phyloP scores from a whole-genome alignment of 257 asterid genomes.

The Ajuga chamaepitys region DNA sequence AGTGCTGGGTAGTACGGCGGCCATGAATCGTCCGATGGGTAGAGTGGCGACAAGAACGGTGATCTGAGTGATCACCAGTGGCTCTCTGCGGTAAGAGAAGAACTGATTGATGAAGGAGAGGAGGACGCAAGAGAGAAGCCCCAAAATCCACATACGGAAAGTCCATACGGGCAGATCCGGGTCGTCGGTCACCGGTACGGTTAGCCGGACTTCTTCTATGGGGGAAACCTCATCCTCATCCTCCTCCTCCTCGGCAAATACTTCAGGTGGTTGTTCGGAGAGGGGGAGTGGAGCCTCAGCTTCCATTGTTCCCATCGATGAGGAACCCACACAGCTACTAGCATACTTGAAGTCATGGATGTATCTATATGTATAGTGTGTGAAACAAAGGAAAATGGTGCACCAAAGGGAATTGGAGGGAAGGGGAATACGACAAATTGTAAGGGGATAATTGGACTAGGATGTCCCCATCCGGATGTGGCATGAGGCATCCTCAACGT shows the following conservation, averaged over 20 bases:
- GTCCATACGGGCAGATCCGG: constrained; percentile 75
- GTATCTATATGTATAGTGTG: too few species aligned
- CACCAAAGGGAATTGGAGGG: too few species aligned
- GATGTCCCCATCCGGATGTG: too few species aligned
- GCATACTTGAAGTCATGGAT: too few species aligned
- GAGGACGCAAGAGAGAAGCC: constrained; percentile 53
- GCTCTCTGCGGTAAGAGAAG: constrained; percentile 58
- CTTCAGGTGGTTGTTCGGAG: constrained; percentile 11
- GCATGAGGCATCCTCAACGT: too few species aligned
- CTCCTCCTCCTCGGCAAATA: not conserved
- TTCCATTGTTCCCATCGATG: constrained; percentile 19
- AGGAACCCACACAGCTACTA: too few species aligned
- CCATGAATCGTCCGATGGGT: constrained; percentile 77
- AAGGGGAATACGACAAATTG: too few species aligned
- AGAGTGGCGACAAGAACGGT: constrained; percentile 59
- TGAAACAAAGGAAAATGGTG: too few species aligned
- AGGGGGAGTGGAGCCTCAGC: constrained; percentile 11
- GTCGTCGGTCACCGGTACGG: constrained; percentile 64
- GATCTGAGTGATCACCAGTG: constrained; percentile 59
- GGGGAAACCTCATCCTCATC: constrained; percentile 51
- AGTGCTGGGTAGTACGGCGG: constrained; percentile 44
- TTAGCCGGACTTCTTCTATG: constrained; percentile 61
- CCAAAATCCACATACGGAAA: constrained; percentile 77
- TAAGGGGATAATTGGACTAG: too few species aligned
- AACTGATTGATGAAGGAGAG: constrained; percentile 78